Conservation (phyloP, 345 rosid genomes). For the Eucalyptus microcorys region DNA sequence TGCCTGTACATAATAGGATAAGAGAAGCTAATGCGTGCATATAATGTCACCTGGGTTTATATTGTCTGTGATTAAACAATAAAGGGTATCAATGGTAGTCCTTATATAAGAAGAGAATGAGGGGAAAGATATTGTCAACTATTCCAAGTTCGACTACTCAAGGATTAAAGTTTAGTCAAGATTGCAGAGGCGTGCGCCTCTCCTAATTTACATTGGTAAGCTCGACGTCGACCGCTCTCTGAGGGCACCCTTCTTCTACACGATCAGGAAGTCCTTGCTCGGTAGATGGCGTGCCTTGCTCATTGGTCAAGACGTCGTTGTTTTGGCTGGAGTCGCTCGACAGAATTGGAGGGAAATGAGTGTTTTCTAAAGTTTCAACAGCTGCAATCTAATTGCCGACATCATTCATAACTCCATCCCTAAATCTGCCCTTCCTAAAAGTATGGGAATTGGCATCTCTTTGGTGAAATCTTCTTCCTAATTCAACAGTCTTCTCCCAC, state of each 20-base stretch:
- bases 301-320: background rate
- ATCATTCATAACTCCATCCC: background rate
- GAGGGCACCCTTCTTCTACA: background rate
- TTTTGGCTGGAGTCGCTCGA: background rate
- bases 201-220: too few relatives aligned
- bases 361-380: background rate
- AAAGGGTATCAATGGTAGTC: background rate
- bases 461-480: background rate
- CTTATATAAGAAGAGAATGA: background rate
- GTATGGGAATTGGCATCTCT: background rate
- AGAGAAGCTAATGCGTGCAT: background rate
- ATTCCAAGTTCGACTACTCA: too few relatives aligned
- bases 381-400: background rate
- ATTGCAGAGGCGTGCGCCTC: too few relatives aligned
- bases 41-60: background rate
- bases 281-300: background rate
- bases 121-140: background rate
- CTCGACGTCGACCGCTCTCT: too few relatives aligned
- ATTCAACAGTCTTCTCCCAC: background rate
- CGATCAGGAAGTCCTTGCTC: background rate
- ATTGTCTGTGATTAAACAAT: background rate
- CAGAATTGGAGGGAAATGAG: background rate
- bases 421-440: background rate
- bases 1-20: background rate
- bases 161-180: too few relatives aligned